Percentiles rank a stretch among this genome's conserved stretches.
phyloP scores from a whole-genome alignment of 345 rosid genomes.

The Ceriops decandra region DNA sequence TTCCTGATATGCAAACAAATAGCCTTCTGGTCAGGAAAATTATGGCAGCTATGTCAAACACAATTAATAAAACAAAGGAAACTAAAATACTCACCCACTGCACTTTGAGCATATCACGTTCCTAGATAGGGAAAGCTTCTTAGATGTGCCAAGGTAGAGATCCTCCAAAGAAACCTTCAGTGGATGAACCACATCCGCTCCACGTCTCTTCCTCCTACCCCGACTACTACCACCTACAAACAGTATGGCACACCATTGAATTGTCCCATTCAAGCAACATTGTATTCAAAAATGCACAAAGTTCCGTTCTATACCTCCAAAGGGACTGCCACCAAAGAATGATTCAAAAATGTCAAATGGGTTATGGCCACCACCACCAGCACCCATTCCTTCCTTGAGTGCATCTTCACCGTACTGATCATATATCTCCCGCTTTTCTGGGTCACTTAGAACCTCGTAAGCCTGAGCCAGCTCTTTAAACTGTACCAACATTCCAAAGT shows the following conservation, averaged over 20 bases:
- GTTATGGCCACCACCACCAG: constrained; percentile 61
- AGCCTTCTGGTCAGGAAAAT: neutral
- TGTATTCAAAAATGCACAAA: neutral
- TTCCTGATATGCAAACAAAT: constrained; percentile 38
- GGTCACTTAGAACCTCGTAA: constrained; percentile 82
- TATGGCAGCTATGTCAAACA: neutral
- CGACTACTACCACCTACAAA: constrained; percentile 60
- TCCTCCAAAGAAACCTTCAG: constrained; percentile 78
- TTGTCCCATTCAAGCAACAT: neutral
- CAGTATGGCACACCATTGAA: neutral
- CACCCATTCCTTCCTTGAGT: constrained; percentile 91
- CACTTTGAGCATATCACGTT: constrained; percentile 79
- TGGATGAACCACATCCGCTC: constrained; percentile 83
- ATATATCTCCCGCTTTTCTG: constrained; percentile 84
- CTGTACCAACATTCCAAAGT: constrained; percentile 35
- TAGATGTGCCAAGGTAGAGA: constrained; percentile 63
- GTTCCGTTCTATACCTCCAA: constrained; percentile 49
- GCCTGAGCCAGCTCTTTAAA: constrained; percentile 92
- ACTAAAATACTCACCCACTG: constrained; percentile 53
- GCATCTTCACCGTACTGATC: constrained; percentile 92
- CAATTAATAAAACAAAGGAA: neutral
- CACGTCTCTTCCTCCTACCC: constrained; percentile 82
- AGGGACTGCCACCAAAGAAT: constrained; percentile 71
- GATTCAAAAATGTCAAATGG: constrained; percentile 84
- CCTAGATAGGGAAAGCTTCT: constrained; percentile 83